Evolutionary conservation across 345 rosid genomes (phyloP).

Genomic region (Aquilaria malaccensis): DNA sequence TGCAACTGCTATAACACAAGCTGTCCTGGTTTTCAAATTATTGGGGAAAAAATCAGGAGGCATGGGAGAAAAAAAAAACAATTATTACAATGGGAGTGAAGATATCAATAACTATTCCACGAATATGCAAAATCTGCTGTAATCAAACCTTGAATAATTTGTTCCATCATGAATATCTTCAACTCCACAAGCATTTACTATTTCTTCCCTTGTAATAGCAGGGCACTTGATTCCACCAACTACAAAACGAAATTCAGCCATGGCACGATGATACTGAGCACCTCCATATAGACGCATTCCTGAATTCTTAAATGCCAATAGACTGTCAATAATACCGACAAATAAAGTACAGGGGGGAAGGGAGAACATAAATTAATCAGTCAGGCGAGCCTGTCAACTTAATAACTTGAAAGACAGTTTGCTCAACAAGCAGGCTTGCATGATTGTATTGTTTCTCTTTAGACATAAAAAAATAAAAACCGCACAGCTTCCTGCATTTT

Average conservation of each 20-base stretch:
- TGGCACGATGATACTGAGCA: constrained; percentile 91
- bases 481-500: too few relatives aligned
- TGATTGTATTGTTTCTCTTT: background rate
- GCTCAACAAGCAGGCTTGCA: background rate
- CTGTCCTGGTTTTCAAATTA: constrained; percentile 53
- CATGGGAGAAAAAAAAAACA: constrained; percentile 1
- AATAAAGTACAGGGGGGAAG: background rate
- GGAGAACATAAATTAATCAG: background rate
- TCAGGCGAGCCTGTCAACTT: background rate
- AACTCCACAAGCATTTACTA: constrained; percentile 94
- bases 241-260: constrained; percentile 96
- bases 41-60: constrained; percentile 6
- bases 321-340: constrained; percentile 2
- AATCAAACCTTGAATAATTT: constrained; percentile 71
- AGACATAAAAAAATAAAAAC: too few relatives aligned
- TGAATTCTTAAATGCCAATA: constrained; percentile 48
- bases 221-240: constrained; percentile 93
- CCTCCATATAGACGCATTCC: constrained; percentile 98
- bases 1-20: constrained; percentile 97
- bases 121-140: background rate
- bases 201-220: constrained; percentile 86
- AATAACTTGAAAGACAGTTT: background rate
- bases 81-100: constrained; percentile 10
- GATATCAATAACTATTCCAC: constrained; percentile 6
- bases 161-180: constrained; percentile 98